Evolutionary conservation across 192 early-diverging fungal species (phyloP).

Genomic region (Linnemannia elongata): DNA sequence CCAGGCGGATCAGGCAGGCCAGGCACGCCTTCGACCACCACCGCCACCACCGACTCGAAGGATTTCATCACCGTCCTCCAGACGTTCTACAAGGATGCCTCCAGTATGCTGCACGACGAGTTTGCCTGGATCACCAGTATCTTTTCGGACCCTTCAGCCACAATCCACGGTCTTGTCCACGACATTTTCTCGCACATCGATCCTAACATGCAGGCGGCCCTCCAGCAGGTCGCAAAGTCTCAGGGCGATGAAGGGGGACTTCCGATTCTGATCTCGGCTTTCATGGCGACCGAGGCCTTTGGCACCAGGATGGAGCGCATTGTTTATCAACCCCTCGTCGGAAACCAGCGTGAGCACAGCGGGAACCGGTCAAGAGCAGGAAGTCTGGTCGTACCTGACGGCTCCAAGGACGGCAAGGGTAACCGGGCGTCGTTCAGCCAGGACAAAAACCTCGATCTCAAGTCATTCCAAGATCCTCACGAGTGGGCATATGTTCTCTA

Average conservation of each 20-base stretch:
- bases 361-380: conserved; percentile 34
- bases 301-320: conserved; percentile 67
- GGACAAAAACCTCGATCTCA: conserved; percentile 26
- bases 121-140: conserved; percentile 69
- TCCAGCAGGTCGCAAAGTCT: conserved; percentile 30
- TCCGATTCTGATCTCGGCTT: conserved; percentile 60
- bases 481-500: conserved; percentile 74
- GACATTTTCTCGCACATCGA: conserved; percentile 65
- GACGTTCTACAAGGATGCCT: conserved; percentile 68
- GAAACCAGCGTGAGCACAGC: conserved; percentile 38
- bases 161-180: conserved; percentile 64
- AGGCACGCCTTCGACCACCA: not conserved
- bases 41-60: conserved; percentile 19
- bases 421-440: conserved; percentile 8
- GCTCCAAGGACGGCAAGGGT: conserved; percentile 18
- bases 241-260: conserved; percentile 56
- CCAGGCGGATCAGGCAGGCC: not conserved
- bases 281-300: conserved; percentile 67
- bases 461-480: conserved; percentile 47
- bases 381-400: conserved; percentile 31
- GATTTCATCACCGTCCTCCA: conserved; percentile 57
- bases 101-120: conserved; percentile 67
- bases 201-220: conserved; percentile 57
- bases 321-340: conserved; percentile 60
- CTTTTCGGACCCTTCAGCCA: conserved; percentile 63